These are phyloP conservation scores for Dunaliella primolecta DNA, from an alignment of 139 green algal species.

Conservation along the genomic window DNA sequence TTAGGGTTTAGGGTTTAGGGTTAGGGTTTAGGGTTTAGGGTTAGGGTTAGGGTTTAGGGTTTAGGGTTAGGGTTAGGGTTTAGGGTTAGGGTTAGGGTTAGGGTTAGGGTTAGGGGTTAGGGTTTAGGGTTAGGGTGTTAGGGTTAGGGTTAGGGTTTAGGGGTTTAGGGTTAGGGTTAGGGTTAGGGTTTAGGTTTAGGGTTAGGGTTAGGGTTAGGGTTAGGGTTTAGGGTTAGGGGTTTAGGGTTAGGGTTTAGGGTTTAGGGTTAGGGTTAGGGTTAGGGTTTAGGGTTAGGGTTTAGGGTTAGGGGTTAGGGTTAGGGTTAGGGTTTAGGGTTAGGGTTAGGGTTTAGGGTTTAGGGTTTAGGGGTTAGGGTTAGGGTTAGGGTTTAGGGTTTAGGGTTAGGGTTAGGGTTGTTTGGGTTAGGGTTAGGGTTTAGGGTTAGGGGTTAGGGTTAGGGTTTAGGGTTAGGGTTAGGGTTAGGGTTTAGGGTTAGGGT, in stretches of 20 bases:
- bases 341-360: background rate
- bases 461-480: too few relatives aligned
- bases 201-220: slow-evolving; percentile 3
- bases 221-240: too few relatives aligned
- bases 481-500: background rate
- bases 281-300: background rate
- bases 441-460: too few relatives aligned
- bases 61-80: slow-evolving; percentile 3
- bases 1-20: background rate
- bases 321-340: slow-evolving; percentile 2
- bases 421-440: background rate
- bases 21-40: too few relatives aligned
- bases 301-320: too few relatives aligned
- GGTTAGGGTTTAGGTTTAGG: background rate
- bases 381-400: background rate
- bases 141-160: too few relatives aligned
- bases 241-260: too few relatives aligned
- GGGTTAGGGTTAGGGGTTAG: too few relatives aligned
- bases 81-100: background rate
- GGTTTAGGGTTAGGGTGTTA: too few relatives aligned
- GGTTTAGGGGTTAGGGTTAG: too few relatives aligned
- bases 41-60: background rate
- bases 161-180: too few relatives aligned
- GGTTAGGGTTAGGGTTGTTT: background rate
- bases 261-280: background rate